Evolutionary conservation across 257 asterid genomes (phyloP).

Genomic region (Ligustrum vulgare): DNA sequence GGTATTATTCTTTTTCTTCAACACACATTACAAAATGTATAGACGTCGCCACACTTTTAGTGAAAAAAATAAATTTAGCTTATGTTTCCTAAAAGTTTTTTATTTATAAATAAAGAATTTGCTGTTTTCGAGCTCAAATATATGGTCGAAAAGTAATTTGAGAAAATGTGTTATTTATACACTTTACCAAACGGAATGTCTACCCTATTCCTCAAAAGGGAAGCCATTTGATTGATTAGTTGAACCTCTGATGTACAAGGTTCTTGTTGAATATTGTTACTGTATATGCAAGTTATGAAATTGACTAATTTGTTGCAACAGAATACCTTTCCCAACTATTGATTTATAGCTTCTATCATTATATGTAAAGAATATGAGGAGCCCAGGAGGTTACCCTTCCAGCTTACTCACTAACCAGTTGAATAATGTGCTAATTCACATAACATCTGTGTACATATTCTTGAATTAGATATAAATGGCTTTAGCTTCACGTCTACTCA

Average conservation of each 20-base stretch:
- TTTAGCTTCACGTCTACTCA: slow-evolving; percentile 82
- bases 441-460: not conserved
- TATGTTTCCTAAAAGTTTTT: too few species aligned
- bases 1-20: too few species aligned
- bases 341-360: slow-evolving; percentile 21
- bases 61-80: too few species aligned
- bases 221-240: slow-evolving; percentile 24
- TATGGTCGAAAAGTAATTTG: too few species aligned
- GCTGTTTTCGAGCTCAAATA: too few species aligned
- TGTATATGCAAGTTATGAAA: slow-evolving; percentile 5
- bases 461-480: slow-evolving; percentile 24
- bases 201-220: not conserved
- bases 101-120: too few species aligned
- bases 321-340: slow-evolving; percentile 30
- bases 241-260: slow-evolving; percentile 15
- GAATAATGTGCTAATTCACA: slow-evolving; percentile 11
- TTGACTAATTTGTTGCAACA: slow-evolving; percentile 10
- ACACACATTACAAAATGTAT: too few species aligned
- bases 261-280: slow-evolving; percentile 7
- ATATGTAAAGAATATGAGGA: not conserved
- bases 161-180: too few species aligned
- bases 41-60: too few species aligned
- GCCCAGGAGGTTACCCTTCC: slow-evolving; percentile 16
- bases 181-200: too few species aligned
- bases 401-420: slow-evolving; percentile 19